Evolutionary conservation across 2,329 filamentous ascomycete genomes (phyloP).

Genomic region (Fusarium azukiicola): DNA sequence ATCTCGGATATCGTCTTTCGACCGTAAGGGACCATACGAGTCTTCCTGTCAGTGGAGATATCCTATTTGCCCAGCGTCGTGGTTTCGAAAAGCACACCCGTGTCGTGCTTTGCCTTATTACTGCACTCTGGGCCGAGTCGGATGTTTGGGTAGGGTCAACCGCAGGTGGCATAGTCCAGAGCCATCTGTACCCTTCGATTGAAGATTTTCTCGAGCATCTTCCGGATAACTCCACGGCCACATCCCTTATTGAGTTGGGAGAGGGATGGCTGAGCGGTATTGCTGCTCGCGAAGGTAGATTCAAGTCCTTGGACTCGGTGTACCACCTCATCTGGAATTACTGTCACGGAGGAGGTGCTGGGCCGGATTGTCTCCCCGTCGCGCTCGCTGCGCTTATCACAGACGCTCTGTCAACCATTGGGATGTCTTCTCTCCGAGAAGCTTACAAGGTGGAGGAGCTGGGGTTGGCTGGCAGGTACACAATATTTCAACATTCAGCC

Average conservation of each 20-base stretch:
- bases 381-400: not conserved
- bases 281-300: not conserved
- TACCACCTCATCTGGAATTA: not conserved
- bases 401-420: not conserved
- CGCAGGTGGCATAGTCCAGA: not conserved
- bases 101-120: not conserved
- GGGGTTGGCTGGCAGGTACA: not conserved
- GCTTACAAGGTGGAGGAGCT: not conserved
- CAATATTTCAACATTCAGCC: not conserved
- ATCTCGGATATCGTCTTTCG: not conserved
- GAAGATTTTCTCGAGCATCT: not conserved
- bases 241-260: not conserved
- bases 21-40: not conserved
- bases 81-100: not conserved
- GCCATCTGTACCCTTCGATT: not conserved
- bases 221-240: not conserved
- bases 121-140: not conserved
- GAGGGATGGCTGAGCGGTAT: not conserved
- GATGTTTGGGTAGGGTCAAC: not conserved
- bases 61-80: not conserved
- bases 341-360: not conserved
- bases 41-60: not conserved
- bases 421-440: too few species aligned
- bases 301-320: not conserved
- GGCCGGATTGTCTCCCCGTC: not conserved